These are phyloP conservation scores for Colletotrichum chlorophyti DNA, from an alignment of 2,329 filamentous ascomycete genomes.

Conservation along the genomic window DNA sequence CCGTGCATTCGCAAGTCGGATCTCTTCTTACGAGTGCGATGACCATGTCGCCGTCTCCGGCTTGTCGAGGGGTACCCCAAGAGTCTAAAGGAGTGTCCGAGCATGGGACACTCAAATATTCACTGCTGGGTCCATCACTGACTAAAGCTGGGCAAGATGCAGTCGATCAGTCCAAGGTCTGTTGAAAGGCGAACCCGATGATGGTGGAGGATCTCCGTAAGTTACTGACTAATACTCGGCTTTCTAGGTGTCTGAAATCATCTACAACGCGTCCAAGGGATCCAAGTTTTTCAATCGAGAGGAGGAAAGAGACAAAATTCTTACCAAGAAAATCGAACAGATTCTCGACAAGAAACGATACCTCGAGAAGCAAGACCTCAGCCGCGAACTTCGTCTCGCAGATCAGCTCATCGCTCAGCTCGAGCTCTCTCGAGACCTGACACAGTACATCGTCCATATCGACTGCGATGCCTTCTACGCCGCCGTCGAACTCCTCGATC, in stretches of 20 bases:
- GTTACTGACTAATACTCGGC: neutral
- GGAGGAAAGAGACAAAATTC: slow-evolving; percentile 77
- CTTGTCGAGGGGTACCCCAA: slow-evolving; percentile 5
- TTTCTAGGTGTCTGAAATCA: slow-evolving; percentile 84
- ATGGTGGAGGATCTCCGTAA: neutral
- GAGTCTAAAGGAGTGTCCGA: slow-evolving; percentile 21
- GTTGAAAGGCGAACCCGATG: slow-evolving; percentile 6
- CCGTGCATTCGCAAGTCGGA: too few species aligned
- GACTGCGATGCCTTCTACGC: slow-evolving; percentile 99
- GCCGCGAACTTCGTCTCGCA: slow-evolving; percentile 74
- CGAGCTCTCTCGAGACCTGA: slow-evolving; percentile 80
- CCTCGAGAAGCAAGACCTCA: slow-evolving; percentile 78
- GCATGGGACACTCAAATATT: slow-evolving; percentile 80
- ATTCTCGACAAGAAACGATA: slow-evolving; percentile 78
- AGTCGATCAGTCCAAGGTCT: slow-evolving; percentile 88
- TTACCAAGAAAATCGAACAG: slow-evolving; percentile 85
- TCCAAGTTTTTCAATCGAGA: slow-evolving; percentile 97
- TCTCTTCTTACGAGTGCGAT: neutral
- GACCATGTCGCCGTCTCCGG: slow-evolving; percentile 28
- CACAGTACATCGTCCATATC: slow-evolving; percentile 86
- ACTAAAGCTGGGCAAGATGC: slow-evolving; percentile 92
- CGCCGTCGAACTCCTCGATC: slow-evolving; percentile 84
- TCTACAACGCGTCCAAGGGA: slow-evolving; percentile 95
- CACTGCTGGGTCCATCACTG: slow-evolving; percentile 85
- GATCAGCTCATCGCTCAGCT: slow-evolving; percentile 83